Conservation (phyloP, 2,329 filamentous ascomycete genomes). For the Pseudogymnoascus pannorum region DNA sequence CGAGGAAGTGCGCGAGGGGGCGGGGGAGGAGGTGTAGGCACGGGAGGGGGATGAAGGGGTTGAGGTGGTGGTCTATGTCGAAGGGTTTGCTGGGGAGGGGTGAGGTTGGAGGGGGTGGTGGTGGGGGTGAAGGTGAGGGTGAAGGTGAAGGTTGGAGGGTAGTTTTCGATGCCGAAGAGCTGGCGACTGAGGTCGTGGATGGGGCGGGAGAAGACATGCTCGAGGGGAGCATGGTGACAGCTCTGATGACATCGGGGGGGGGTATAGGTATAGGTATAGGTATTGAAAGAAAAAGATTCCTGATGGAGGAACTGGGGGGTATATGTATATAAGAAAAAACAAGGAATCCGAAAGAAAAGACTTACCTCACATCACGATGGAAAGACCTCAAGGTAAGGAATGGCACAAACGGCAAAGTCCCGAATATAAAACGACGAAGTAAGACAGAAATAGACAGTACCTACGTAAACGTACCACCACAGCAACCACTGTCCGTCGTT, state of each 20-base stretch:
- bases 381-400: too few relatives aligned
- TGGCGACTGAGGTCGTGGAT: background rate
- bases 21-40: constrained; percentile 57
- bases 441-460: too few relatives aligned
- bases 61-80: constrained; percentile 70
- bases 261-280: too few relatives aligned
- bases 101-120: background rate
- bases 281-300: too few relatives aligned
- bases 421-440: too few relatives aligned
- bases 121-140: background rate
- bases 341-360: too few relatives aligned
- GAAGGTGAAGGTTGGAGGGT: background rate
- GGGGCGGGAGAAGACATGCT: background rate
- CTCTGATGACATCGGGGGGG: background rate
- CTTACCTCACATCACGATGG: too few relatives aligned
- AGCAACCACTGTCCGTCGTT: too few relatives aligned
- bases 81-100: constrained; percentile 43
- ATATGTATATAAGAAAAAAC: too few relatives aligned
- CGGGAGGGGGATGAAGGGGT: constrained; percentile 60
- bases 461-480: too few relatives aligned
- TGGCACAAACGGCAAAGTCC: too few relatives aligned
- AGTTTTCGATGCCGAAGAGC: background rate
- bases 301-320: too few relatives aligned
- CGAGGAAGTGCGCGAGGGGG: constrained; percentile 61
- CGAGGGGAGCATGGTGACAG: background rate